Evolutionary conservation across 495 filamentous ascomycete genomes (phyloP), one percentile per base, ranked within the genome.

Genomic region (Cudoniella acicularis): DNA sequence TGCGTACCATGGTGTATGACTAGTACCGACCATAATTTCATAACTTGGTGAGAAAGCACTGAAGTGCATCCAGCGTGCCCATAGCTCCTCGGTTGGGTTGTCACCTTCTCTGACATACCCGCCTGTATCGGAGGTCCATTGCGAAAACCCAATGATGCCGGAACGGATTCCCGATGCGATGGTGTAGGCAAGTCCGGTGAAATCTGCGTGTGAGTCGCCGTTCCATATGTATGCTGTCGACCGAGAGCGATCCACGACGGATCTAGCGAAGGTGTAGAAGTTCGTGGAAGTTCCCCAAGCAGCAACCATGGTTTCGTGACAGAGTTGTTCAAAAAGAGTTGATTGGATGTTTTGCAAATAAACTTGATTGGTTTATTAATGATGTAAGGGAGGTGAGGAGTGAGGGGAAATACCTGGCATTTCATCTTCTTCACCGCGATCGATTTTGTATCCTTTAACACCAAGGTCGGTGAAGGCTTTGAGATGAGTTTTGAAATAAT

Each of bases 1-100:
- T 2, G 62, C 56, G 64, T 72, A 72, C 61, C 63, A 72, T 9
- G 69, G 69, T 20, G 69, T 72, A 61, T 72, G 69, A 30, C 60
- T 61, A 9, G 70, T 69, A 2, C 68, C 70, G 11, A 72, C 60
- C 68, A 69, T 67, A 57, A 72, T 64, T 59, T 72, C 70, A 56
- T 70, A 72, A 40, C 67, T 63, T 21, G 68, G 66, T 11, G 59
- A 62, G 52, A 72, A 72, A 16, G 68, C 59, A 16, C 54, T 56
- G 54, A 72, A 72, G 61, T 63, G 64, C 68, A 72, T 72, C 70
- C 70, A 72, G 18, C 70, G 50, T 2, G 66, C 68, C 68, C 68
- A 72, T 17, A 72, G 53, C 55, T 72, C 70, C 48, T 67, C 64
- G 1, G 57, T 64, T 16, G 70, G 70, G 20, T 59, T 54, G 17